These are phyloP conservation scores for Adenanthera pavonina DNA, from an alignment of 306 rosid species.

Conservation along the genomic window DNA sequence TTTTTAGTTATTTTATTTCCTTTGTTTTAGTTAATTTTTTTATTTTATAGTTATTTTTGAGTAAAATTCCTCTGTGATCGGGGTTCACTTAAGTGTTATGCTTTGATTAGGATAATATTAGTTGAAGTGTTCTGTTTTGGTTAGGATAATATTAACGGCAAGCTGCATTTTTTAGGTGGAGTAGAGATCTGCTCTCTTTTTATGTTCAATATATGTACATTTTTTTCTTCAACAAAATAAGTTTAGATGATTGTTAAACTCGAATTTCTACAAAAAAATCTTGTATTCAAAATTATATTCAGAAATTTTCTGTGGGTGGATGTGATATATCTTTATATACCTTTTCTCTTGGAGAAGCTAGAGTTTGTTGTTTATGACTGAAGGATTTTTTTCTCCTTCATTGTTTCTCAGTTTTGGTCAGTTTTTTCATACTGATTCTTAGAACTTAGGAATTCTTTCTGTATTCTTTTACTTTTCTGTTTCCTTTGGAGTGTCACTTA, in stretches of 20 bases:
- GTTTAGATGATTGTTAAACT: no score
- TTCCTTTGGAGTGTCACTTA: background rate
- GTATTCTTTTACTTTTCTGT: background rate
- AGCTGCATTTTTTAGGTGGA: no score
- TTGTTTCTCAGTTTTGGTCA: no score
- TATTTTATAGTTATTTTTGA: background rate
- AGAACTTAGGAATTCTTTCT: slow-evolving; percentile 23
- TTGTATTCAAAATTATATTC: slow-evolving; percentile 19
- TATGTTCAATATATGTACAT: no score
- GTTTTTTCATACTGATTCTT: slow-evolving; percentile 16
- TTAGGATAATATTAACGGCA: background rate
- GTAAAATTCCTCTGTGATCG: background rate
- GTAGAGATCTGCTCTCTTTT: no score
- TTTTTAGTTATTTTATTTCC: background rate
- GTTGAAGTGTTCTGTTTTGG: background rate
- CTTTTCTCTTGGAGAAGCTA: slow-evolving; percentile 10
- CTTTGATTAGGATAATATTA: background rate
- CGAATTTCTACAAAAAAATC: background rate
- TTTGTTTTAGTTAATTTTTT: background rate
- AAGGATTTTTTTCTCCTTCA: no score
- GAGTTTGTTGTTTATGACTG: slow-evolving; percentile 18
- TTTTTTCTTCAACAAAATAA: no score
- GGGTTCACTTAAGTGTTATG: background rate
- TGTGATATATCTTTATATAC: slow-evolving; percentile 5
- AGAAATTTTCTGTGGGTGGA: slow-evolving; percentile 7